Conservation (phyloP, 164 flowering plant species). For the Berberis thunbergii region DNA sequence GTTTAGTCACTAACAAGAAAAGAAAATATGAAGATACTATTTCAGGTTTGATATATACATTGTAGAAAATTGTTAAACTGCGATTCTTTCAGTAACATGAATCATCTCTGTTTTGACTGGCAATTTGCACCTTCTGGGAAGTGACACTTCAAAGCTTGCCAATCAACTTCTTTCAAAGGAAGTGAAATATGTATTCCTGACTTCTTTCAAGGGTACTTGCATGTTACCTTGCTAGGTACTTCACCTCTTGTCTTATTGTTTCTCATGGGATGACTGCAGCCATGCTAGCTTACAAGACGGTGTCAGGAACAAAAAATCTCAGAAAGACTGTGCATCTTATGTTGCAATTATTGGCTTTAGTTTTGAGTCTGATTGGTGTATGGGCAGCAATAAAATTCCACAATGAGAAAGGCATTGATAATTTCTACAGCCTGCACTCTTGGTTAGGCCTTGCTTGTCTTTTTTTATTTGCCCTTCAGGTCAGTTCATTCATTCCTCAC, state of each 20-base stretch:
- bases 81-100: no score
- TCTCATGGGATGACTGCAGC: slow-evolving; percentile 37
- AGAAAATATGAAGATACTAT: no score
- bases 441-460: slow-evolving; percentile 93
- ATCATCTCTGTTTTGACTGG: no score
- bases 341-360: slow-evolving; percentile 59
- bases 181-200: no score
- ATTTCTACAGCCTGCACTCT: slow-evolving; percentile 96
- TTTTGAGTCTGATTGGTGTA: slow-evolving; percentile 59
- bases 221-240: not conserved
- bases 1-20: no score
- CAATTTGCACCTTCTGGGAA: not conserved
- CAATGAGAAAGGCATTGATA: slow-evolving; percentile 90
- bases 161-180: not conserved
- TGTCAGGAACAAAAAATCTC: slow-evolving; percentile 74
- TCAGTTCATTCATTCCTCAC: slow-evolving; percentile 10
- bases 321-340: slow-evolving; percentile 71
- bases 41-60: no score
- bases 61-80: no score
- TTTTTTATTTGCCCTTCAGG: slow-evolving; percentile 71
- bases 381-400: slow-evolving; percentile 95
- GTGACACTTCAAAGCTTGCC: not conserved
- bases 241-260: not conserved
- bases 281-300: slow-evolving; percentile 87
- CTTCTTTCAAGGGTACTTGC: no score